Percentiles rank a stretch among this genome's conserved stretches.
Conservation (phyloP, 495 filamentous ascomycete species). For the Endocarpon pusillum region DNA sequence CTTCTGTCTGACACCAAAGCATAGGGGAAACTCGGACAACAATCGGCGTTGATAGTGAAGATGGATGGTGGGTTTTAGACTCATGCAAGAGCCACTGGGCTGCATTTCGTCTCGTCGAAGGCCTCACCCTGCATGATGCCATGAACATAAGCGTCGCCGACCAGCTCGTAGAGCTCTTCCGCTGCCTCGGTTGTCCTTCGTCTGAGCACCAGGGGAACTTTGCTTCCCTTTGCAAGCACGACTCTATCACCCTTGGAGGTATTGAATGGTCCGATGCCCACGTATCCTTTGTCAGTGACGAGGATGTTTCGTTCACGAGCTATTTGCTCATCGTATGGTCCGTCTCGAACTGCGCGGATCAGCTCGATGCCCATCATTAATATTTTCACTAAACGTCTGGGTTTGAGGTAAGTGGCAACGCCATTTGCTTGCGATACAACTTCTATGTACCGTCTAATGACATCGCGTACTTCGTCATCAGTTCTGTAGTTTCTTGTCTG, state of each 20-base stretch:
- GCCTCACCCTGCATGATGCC: slow-evolving; percentile 9
- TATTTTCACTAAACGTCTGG: too few species aligned
- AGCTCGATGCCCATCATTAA: too few species aligned
- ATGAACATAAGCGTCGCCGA: slow-evolving; percentile 10
- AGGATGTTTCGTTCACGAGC: not conserved
- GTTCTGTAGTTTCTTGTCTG: not conserved
- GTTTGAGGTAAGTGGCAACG: too few species aligned
- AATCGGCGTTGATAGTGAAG: too few species aligned
- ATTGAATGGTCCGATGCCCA: not conserved
- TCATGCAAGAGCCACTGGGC: not conserved
- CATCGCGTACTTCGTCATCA: too few species aligned
- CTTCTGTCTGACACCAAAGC: too few species aligned
- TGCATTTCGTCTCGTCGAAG: not conserved
- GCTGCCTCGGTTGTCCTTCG: not conserved
- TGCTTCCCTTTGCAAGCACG: slow-evolving; percentile 3
- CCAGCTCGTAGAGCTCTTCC: not conserved
- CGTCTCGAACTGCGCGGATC: too few species aligned
- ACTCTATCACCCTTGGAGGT: slow-evolving; percentile 5
- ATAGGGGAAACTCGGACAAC: too few species aligned
- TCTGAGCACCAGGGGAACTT: slow-evolving; percentile 7
- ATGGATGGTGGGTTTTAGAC: too few species aligned
- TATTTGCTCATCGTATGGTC: slow-evolving; percentile 1
- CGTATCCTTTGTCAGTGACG: not conserved
- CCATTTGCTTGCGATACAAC: too few species aligned
- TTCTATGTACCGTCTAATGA: too few species aligned